These are phyloP conservation scores for Pseudocercospora macadamiae DNA, from an alignment of 2,329 filamentous ascomycete genomes.

Conservation along the genomic window DNA sequence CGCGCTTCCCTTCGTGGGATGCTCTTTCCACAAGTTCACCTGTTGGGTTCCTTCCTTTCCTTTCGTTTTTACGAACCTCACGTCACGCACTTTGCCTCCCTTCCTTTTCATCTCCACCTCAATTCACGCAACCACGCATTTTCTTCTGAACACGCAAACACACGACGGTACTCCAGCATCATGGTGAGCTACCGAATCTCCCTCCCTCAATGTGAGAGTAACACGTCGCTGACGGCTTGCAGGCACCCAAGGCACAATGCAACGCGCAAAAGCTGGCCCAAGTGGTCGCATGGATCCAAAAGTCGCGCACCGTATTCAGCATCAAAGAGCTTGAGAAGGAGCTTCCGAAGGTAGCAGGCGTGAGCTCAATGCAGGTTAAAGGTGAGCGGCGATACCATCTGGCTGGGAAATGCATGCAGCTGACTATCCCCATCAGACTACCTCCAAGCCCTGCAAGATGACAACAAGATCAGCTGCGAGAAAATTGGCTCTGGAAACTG, in stretches of 20 bases:
- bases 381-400: slow-evolving; percentile 21
- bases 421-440: slow-evolving; percentile 52
- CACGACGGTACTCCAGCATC: no score
- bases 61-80: no score
- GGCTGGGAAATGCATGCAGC: neutral
- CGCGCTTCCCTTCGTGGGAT: neutral
- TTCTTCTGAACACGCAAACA: no score
- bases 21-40: no score
- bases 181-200: neutral
- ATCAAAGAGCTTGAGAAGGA: slow-evolving; percentile 70
- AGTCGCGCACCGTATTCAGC: slow-evolving; percentile 63
- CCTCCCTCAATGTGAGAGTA: neutral
- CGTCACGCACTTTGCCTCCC: slow-evolving; percentile 1
- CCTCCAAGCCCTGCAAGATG: slow-evolving; percentile 63
- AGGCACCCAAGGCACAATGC: slow-evolving; percentile 59
- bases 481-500: slow-evolving; percentile 73
- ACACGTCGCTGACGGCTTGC: neutral
- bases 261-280: slow-evolving; percentile 61
- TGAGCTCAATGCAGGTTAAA: slow-evolving; percentile 63
- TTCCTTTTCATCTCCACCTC: neutral
- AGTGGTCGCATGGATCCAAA: slow-evolving; percentile 63
- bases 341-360: slow-evolving; percentile 62
- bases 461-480: slow-evolving; percentile 64
- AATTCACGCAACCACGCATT: neutral
- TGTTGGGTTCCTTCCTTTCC: slow-evolving; percentile 5